phyloP scores from a whole-genome alignment of 352 stramenopile species.

The Phytophthora colocasiae region DNA sequence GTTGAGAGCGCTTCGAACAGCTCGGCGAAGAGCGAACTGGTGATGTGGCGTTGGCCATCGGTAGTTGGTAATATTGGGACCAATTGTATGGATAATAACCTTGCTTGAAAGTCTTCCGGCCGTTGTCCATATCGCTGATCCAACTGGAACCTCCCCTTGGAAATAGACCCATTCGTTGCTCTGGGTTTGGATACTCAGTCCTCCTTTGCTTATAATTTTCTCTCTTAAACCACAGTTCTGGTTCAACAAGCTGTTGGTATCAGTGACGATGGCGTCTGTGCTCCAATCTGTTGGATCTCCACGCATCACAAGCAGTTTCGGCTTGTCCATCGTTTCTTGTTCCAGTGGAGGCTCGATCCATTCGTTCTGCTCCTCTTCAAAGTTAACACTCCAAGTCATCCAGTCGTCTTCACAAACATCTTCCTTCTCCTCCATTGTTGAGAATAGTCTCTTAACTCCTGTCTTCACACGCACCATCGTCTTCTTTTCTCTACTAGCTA shows the following conservation, averaged over 20 bases:
- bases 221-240: conserved; percentile 38
- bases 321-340: background rate
- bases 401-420: too few species aligned
- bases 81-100: conserved; percentile 54
- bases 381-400: too few species aligned
- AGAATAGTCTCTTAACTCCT: too few species aligned
- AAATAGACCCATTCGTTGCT: conserved; percentile 34
- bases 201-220: conserved; percentile 36
- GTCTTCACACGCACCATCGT: too few species aligned
- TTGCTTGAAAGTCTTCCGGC: conserved; percentile 36
- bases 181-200: conserved; percentile 37
- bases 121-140: conserved; percentile 42
- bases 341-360: too few species aligned
- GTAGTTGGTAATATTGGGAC: conserved; percentile 26
- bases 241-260: conserved; percentile 36
- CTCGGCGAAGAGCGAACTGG: conserved; percentile 15
- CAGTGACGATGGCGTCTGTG: conserved; percentile 50
- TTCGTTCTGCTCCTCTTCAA: too few species aligned
- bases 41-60: conserved; percentile 12
- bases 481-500: too few species aligned
- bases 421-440: too few species aligned
- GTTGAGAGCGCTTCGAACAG: conserved; percentile 30
- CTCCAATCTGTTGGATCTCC: conserved; percentile 47
- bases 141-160: conserved; percentile 34
- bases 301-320: conserved; percentile 39